phyloP scores from a whole-genome alignment of 176 grass and related monocot species.

The Poa annua region DNA sequence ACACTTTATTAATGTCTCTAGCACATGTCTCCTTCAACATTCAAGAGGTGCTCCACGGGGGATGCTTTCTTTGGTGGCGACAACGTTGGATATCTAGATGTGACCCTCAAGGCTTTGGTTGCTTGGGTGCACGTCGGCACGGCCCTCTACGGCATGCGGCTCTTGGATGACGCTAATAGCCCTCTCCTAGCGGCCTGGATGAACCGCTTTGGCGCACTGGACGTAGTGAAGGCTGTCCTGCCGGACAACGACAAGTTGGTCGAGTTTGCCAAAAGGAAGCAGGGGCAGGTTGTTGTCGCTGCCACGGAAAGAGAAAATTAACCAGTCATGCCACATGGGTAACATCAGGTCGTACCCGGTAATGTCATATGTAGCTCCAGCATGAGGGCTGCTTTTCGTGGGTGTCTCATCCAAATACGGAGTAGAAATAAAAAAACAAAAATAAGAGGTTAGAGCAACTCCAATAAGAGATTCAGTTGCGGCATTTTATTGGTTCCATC shows the following conservation, averaged over 20 bases:
- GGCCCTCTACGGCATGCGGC: slow-evolving; percentile 26
- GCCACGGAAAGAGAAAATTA: background rate
- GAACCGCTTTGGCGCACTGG: slow-evolving; percentile 28
- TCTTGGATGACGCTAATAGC: slow-evolving; percentile 29
- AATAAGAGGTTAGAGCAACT: too few relatives aligned
- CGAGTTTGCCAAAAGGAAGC: slow-evolving; percentile 23
- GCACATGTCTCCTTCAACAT: too few relatives aligned
- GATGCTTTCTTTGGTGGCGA: slow-evolving; percentile 50
- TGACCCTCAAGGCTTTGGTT: slow-evolving; percentile 29
- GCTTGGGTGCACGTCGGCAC: slow-evolving; percentile 26
- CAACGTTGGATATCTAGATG: slow-evolving; percentile 40
- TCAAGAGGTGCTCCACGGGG: slow-evolving; percentile 31
- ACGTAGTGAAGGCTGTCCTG: slow-evolving; percentile 33
- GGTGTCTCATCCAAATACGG: too few relatives aligned
- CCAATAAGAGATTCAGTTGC: too few relatives aligned
- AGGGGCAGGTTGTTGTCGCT: background rate
- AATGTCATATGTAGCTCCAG: background rate
- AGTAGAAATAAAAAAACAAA: too few relatives aligned
- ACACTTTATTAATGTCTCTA: too few relatives aligned
- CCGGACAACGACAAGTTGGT: slow-evolving; percentile 17
- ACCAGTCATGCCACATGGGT: background rate
- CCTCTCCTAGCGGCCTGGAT: slow-evolving; percentile 37
- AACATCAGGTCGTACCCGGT: background rate
- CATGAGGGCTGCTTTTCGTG: too few relatives aligned
- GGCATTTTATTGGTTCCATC: too few relatives aligned